Conservation (phyloP, 257 asterid genomes). For the Przewalskia tangutica region DNA sequence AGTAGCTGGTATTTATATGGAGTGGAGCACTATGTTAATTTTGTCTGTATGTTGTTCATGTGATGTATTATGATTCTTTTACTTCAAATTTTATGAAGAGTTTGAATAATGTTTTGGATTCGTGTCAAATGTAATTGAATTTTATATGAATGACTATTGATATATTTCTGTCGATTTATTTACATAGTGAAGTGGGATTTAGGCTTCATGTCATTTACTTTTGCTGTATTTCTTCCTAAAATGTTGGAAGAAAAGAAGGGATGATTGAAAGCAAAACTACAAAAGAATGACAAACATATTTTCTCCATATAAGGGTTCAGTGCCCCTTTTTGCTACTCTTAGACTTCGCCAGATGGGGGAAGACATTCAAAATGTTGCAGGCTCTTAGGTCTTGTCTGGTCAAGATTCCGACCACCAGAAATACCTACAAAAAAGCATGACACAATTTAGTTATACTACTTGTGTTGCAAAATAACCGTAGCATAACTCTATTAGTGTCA, state of each 20-base stretch:
- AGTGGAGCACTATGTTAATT: background rate
- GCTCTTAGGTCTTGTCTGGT: slow-evolving; percentile 90
- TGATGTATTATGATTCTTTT: background rate
- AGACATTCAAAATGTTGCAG: slow-evolving; percentile 62
- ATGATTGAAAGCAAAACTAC: background rate
- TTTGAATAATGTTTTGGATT: background rate
- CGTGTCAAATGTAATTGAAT: background rate
- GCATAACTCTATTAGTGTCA: background rate
- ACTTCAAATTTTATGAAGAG: background rate
- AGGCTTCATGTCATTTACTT: background rate
- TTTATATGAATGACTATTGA: background rate
- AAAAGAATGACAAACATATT: background rate
- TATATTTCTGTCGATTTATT: background rate
- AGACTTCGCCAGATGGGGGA: slow-evolving; percentile 57
- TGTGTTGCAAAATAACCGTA: background rate
- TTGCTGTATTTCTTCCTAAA: background rate
- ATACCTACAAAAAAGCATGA: slow-evolving; percentile 32
- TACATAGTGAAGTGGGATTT: background rate
- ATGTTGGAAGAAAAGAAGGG: background rate
- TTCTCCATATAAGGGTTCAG: slow-evolving; percentile 14
- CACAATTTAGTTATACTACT: slow-evolving; percentile 14
- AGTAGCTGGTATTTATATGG: background rate
- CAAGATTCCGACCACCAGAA: slow-evolving; percentile 76
- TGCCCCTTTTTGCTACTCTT: slow-evolving; percentile 39
- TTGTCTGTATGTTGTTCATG: background rate